These are phyloP conservation scores for Botryotinia convoluta DNA, from an alignment of 2,329 filamentous ascomycete genomes.

Conservation along the genomic window DNA sequence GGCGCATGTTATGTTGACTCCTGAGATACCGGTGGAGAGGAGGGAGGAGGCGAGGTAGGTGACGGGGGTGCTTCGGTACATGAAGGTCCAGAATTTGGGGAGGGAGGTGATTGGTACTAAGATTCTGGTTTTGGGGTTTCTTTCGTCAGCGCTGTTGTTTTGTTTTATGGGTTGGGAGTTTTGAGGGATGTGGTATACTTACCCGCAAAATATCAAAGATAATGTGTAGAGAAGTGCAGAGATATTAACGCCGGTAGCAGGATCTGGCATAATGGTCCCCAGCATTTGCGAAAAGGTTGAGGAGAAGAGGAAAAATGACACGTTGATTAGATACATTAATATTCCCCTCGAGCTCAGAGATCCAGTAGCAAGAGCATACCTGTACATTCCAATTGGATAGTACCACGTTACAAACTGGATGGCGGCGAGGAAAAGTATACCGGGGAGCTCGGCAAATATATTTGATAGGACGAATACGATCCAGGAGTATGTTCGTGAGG, in stretches of 20 bases:
- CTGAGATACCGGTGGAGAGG: slow-evolving; percentile 64
- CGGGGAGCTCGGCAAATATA: slow-evolving; percentile 81
- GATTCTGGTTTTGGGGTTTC: neutral
- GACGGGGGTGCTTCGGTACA: slow-evolving; percentile 77
- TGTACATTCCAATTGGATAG: slow-evolving; percentile 76
- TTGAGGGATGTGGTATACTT: neutral
- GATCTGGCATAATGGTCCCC: neutral
- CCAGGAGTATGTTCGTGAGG: slow-evolving; percentile 34
- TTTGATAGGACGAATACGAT: slow-evolving; percentile 20
- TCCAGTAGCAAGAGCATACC: slow-evolving; percentile 45
- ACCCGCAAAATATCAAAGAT: neutral
- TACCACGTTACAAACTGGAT: slow-evolving; percentile 59
- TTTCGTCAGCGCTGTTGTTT: neutral
- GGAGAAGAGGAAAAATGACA: neutral
- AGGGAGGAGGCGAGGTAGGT: slow-evolving; percentile 75
- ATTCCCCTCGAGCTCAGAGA: slow-evolving; percentile 43
- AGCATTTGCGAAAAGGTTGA: neutral
- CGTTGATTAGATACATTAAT: neutral
- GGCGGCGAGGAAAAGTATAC: slow-evolving; percentile 61
- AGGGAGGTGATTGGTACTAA: neutral
- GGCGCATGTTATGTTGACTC: slow-evolving; percentile 62
- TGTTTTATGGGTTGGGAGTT: neutral
- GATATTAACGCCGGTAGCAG: neutral
- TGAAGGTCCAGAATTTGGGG: slow-evolving; percentile 48
- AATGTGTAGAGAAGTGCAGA: neutral